These are phyloP conservation scores for Stemphylium beticola DNA, from an alignment of 2,329 filamentous ascomycete genomes.

Conservation along the genomic window DNA sequence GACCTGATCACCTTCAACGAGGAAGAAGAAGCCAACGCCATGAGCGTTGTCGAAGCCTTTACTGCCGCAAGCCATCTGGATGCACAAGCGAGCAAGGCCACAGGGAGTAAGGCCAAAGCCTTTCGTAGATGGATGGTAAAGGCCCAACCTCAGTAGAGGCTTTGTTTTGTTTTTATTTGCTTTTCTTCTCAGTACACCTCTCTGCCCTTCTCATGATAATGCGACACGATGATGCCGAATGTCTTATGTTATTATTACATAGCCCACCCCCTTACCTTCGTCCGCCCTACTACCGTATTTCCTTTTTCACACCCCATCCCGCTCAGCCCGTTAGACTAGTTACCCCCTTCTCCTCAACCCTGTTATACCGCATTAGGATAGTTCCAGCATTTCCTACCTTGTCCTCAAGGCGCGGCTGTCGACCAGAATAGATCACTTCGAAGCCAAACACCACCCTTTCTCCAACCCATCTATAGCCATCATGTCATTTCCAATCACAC, in stretches of 20 bases:
- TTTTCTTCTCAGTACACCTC: conserved; percentile 8
- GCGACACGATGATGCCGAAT: conserved; percentile 20
- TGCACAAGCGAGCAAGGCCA: conserved; percentile 20
- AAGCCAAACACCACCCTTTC: conserved; percentile 7
- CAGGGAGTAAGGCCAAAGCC: conserved; percentile 30
- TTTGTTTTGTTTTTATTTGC: conserved; percentile 9
- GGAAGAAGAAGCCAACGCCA: conserved; percentile 20
- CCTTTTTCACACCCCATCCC: conserved; percentile 10
- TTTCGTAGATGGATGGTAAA: conserved; percentile 34
- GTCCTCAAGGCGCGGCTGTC: conserved; percentile 15
- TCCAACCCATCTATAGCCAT: conserved; percentile 1
- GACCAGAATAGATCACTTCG: conserved; percentile 15
- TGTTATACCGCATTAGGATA: conserved; percentile 7
- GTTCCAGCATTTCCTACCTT: conserved; percentile 7
- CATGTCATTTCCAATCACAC: conserved; percentile 5
- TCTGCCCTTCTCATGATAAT: conserved; percentile 19
- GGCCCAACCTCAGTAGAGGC: conserved; percentile 8
- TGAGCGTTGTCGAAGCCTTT: conserved; percentile 37
- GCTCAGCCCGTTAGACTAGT: conserved; percentile 14
- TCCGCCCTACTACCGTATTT: conserved; percentile 3
- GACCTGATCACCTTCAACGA: conserved; percentile 34
- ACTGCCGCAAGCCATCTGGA: conserved; percentile 36
- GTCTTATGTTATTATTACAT: conserved; percentile 20
- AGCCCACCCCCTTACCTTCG: conserved; percentile 12
- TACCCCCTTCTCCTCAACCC: conserved; percentile 4